Conservation (phyloP, 352 stramenopile species). For the Peronospora belbahrii region DNA sequence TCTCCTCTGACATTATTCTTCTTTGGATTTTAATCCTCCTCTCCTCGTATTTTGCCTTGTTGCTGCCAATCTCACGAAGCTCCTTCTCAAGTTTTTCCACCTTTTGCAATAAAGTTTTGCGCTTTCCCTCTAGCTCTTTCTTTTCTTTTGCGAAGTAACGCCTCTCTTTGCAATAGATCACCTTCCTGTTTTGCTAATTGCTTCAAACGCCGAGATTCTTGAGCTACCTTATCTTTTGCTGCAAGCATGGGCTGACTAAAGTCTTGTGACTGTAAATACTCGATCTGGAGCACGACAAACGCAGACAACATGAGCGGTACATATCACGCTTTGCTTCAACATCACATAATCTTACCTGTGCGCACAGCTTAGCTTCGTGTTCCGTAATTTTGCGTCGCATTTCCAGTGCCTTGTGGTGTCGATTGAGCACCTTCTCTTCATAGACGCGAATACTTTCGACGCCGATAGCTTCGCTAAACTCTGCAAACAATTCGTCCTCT, state of each 20-base stretch:
- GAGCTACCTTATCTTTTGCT: slow-evolving; percentile 35
- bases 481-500: slow-evolving; percentile 82
- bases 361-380: slow-evolving; percentile 76
- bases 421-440: slow-evolving; percentile 90
- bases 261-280: slow-evolving; percentile 61
- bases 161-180: slow-evolving; percentile 36
- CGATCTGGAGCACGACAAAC: slow-evolving; percentile 28
- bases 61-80: slow-evolving; percentile 50
- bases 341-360: slow-evolving; percentile 40
- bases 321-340: background rate
- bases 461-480: slow-evolving; percentile 71
- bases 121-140: slow-evolving; percentile 42
- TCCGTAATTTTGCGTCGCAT: slow-evolving; percentile 65
- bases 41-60: slow-evolving; percentile 61
- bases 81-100: slow-evolving; percentile 54
- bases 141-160: slow-evolving; percentile 70
- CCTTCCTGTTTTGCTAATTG: slow-evolving; percentile 46
- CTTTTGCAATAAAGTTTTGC: slow-evolving; percentile 25
- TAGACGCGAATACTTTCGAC: slow-evolving; percentile 86
- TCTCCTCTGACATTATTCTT: slow-evolving; percentile 84
- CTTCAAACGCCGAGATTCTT: slow-evolving; percentile 48
- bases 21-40: slow-evolving; percentile 70
- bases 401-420: slow-evolving; percentile 58
- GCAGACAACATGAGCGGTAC: slow-evolving; percentile 4
- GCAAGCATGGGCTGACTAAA: slow-evolving; percentile 40